Evolutionary conservation across 805 yeast genomes (phyloP), one percentile per base, ranked within the genome.

Genomic region (Pichia heedii): DNA sequence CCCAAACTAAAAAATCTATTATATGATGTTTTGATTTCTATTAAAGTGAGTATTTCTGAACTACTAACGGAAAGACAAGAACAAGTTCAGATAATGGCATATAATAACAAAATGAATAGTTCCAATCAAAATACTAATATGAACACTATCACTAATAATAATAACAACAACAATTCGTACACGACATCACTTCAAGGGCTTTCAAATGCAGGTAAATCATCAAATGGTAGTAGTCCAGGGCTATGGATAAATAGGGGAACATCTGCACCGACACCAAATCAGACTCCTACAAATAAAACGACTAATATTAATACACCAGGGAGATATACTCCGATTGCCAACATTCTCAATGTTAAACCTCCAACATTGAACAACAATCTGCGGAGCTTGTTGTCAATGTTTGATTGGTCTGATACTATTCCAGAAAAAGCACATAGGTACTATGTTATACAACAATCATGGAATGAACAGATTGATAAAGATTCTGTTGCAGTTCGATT

Each of bases 1-100:
- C 72, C 70, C 22, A 77, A 73, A 48, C 55, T 79, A 41, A 70
- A 71, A 49, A 78, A 79, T 40, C 58, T 79, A 48, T 60, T 79
- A 1, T 77, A 79, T 54, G 86, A 80, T 54, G 68, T 79, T 43
- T 60, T 80, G 30, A 60, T 77, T 10, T 70, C 82, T 1, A 62
- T 78, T 53, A 79, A 77, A 54, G 47, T 57, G 18, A 52, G 55
- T 32, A 57, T 64, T 5, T 57, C 67, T 1, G 69, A 64, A 43
- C 37, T 49, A 1, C 39, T 53, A 6, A 47, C 51, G 33, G 34
- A 43, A 37, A 48, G 51, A 37, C 12, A 29, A 7, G 32, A 29
- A 15, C 32, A 29, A 29, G 32, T 29, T 15, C 32, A 29, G 15
- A 29, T 15, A 2, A n/a, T n/a, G 13, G 19, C 24, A 33, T 18